Percentiles rank a stretch among this genome's conserved stretches.
Conservation (phyloP, 2,329 filamentous ascomycete genomes). For the Nigrospora oryzae region DNA sequence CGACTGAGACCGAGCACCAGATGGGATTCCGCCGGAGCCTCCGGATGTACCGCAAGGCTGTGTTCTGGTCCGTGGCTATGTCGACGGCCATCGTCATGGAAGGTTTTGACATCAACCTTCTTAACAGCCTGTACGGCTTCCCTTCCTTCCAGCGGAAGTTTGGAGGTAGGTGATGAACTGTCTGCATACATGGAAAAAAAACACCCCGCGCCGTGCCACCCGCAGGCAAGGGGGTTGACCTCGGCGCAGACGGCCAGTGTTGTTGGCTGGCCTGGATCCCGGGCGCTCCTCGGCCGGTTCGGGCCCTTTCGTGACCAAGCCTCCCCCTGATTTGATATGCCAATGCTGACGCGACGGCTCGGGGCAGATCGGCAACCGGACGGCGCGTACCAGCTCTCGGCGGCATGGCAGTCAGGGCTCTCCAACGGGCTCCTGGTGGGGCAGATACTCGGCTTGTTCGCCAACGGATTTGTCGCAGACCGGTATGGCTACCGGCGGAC, state of each 20-base stretch:
- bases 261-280: too few relatives aligned
- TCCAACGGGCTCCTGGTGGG: slow-evolving; percentile 17
- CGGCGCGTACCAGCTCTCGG: slow-evolving; percentile 25
- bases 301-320: too few relatives aligned
- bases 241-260: too few relatives aligned
- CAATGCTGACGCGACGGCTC: too few relatives aligned
- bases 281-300: too few relatives aligned
- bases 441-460: slow-evolving; percentile 29
- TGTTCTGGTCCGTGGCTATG: slow-evolving; percentile 10
- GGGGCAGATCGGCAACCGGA: slow-evolving; percentile 4
- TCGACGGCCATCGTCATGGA: slow-evolving; percentile 18
- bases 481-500: slow-evolving; percentile 23
- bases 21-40: not conserved
- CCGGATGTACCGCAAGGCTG: slow-evolving; percentile 4
- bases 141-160: slow-evolving; percentile 18
- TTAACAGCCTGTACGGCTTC: slow-evolving; percentile 24
- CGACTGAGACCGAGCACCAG: not conserved
- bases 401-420: slow-evolving; percentile 32
- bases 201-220: too few relatives aligned
- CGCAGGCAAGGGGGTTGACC: too few relatives aligned
- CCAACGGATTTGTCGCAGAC: slow-evolving; percentile 29
- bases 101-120: slow-evolving; percentile 15
- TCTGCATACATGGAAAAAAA: too few relatives aligned
- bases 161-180: slow-evolving; percentile 4
- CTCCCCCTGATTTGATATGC: too few relatives aligned